A percentile compares a stretch with the other conserved stretches of the same genome.
phyloP scores from a whole-genome alignment of 495 filamentous ascomycete genomes.

The Neurospora sp. region DNA sequence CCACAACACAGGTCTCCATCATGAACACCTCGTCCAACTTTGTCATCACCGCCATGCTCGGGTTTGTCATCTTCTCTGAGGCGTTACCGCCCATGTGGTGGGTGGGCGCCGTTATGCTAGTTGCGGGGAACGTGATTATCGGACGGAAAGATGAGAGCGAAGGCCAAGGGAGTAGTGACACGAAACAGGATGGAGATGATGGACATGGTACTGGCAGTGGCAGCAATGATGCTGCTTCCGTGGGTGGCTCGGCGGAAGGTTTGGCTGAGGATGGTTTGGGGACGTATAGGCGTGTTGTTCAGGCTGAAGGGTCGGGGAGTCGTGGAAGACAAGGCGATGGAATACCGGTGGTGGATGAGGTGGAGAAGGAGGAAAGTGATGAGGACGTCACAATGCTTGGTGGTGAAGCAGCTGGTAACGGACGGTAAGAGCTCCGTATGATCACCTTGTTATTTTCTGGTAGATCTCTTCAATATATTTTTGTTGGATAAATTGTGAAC shows the following conservation, averaged over 20 bases:
- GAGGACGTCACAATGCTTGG: background rate
- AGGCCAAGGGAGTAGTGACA: background rate
- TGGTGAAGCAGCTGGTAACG: background rate
- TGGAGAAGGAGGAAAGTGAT: constrained; percentile 1
- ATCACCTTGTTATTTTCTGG: background rate
- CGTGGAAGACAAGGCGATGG: background rate
- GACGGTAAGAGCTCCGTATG: background rate
- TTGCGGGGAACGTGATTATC: constrained; percentile 85
- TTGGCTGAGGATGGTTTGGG: background rate
- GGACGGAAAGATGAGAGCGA: constrained; percentile 61
- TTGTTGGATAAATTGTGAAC: background rate
- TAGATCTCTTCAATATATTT: background rate
- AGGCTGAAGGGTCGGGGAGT: background rate
- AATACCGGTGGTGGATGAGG: background rate
- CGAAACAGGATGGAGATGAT: background rate
- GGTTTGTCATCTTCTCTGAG: constrained; percentile 35
- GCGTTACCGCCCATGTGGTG: constrained; percentile 63
- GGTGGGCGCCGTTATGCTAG: constrained; percentile 72
- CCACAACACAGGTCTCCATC: constrained; percentile 83
- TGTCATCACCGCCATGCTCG: constrained; percentile 78
- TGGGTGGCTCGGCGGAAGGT: background rate
- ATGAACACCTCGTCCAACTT: constrained; percentile 94
- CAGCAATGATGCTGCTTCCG: background rate
- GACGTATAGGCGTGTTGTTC: background rate
- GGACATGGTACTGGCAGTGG: background rate